Conservation (phyloP, 306 rosid species). For the Abrus pulchellus region DNA sequence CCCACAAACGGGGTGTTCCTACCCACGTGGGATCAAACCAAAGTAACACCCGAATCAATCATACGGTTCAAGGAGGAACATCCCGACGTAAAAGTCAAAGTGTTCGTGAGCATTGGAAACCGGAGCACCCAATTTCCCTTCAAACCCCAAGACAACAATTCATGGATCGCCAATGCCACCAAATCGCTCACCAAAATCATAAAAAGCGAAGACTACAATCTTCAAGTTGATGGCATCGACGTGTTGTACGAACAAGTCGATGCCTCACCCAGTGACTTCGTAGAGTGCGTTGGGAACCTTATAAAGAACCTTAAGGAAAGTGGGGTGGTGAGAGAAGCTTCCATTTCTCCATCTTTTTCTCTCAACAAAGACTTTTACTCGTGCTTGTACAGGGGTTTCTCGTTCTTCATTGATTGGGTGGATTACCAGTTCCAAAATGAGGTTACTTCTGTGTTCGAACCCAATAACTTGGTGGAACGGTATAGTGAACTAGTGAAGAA, state of each 20-base stretch:
- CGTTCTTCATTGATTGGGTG: constrained; percentile 29
- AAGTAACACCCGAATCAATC: constrained; percentile 46
- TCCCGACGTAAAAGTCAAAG: constrained; percentile 40
- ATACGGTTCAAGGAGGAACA: not conserved
- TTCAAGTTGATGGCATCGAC: constrained; percentile 49
- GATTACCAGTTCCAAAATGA: constrained; percentile 63
- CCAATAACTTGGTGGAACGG: not conserved
- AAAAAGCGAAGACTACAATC: not conserved
- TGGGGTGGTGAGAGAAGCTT: constrained; percentile 36
- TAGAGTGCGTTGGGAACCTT: constrained; percentile 41
- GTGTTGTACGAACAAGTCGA: constrained; percentile 48
- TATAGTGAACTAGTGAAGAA: not conserved
- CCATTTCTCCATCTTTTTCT: constrained; percentile 50
- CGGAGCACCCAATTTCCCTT: constrained; percentile 32
- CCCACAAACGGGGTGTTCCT: constrained; percentile 52
- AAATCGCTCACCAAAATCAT: constrained; percentile 44
- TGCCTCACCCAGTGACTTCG: constrained; percentile 33
- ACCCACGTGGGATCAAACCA: constrained; percentile 47
- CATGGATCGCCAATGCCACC: constrained; percentile 55
- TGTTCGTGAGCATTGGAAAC: constrained; percentile 53
- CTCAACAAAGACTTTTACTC: constrained; percentile 34
- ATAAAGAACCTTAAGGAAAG: constrained; percentile 44
- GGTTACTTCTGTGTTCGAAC: constrained; percentile 10
- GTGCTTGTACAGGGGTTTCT: not conserved
- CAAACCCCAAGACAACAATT: not conserved